Conservation (phyloP, 495 filamentous ascomycete species). For the Aspergillus leporis region DNA sequence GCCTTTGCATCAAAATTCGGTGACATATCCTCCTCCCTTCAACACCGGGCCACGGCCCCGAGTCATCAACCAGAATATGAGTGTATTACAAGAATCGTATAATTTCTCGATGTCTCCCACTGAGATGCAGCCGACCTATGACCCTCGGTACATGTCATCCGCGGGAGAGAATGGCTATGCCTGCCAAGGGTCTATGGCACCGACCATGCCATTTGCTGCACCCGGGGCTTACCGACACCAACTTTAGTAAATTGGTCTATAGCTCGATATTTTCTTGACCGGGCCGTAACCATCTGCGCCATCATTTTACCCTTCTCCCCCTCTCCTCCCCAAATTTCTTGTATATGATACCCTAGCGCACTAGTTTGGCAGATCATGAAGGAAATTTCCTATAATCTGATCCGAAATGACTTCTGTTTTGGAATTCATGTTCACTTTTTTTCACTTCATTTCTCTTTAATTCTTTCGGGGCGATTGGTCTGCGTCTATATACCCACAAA, state of each 20-base stretch:
- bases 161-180: conserved; percentile 17
- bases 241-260: conserved; percentile 6
- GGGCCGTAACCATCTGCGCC: not conserved
- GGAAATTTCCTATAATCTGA: conserved; percentile 8
- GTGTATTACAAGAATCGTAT: conserved; percentile 30
- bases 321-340: not conserved
- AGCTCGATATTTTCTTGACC: not conserved
- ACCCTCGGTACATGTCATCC: conserved; percentile 19
- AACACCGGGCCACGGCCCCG: conserved; percentile 30
- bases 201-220: conserved; percentile 14
- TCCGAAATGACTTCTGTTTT: not conserved
- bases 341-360: conserved; percentile 17
- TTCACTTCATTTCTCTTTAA: not conserved
- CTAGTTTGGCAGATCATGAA: conserved; percentile 18
- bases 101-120: conserved; percentile 21
- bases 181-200: conserved; percentile 16
- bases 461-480: conserved; percentile 9
- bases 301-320: not conserved
- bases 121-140: conserved; percentile 20
- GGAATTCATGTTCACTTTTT: not conserved
- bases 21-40: conserved; percentile 43
- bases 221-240: conserved; percentile 18
- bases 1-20: conserved; percentile 34
- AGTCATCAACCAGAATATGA: conserved; percentile 24
- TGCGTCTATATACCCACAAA: conserved; percentile 12